Conservation (phyloP, 2,329 filamentous ascomycete species). For the Allantophomopsis lycopodina region DNA sequence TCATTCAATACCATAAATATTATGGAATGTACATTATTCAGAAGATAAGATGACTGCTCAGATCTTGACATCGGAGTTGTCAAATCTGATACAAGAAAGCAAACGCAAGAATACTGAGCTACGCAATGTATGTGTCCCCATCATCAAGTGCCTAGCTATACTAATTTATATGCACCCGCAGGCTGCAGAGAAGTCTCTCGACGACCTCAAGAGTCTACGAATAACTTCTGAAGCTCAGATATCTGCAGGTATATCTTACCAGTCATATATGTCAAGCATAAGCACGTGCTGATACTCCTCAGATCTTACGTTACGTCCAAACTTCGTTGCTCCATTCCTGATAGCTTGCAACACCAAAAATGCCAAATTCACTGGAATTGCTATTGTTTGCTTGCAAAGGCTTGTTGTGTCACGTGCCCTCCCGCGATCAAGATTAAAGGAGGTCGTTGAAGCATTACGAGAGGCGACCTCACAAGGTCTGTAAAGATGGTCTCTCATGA, state of each 20-base stretch:
- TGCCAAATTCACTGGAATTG: conserved; percentile 77
- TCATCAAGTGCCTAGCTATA: too few species aligned
- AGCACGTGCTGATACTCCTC: conserved; percentile 3
- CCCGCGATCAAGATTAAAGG: conserved; percentile 64
- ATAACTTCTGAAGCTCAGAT: conserved; percentile 54
- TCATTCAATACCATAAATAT: neutral
- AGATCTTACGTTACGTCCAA: conserved; percentile 73
- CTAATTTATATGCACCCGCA: conserved; percentile 20
- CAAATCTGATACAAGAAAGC: conserved; percentile 86
- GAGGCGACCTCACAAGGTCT: conserved; percentile 63
- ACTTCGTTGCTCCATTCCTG: conserved; percentile 87
- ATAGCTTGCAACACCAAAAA: conserved; percentile 86
- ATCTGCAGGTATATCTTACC: conserved; percentile 18
- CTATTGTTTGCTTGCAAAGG: conserved; percentile 77
- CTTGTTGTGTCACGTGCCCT: conserved; percentile 74
- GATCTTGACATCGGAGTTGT: conserved; percentile 76
- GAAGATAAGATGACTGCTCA: conserved; percentile 64
- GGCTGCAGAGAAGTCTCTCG: conserved; percentile 88
- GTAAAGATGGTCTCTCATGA: too few species aligned
- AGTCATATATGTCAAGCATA: conserved; percentile 1
- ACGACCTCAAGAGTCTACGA: conserved; percentile 69
- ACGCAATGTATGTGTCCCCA: conserved; percentile 45
- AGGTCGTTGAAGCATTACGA: conserved; percentile 77
- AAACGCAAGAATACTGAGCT: conserved; percentile 90
- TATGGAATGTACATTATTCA: conserved; percentile 2